Percentiles rank a stretch among this genome's conserved stretches.
Evolutionary conservation across 306 rosid species (phyloP).

Genomic region (Acacia melanoxylon): DNA sequence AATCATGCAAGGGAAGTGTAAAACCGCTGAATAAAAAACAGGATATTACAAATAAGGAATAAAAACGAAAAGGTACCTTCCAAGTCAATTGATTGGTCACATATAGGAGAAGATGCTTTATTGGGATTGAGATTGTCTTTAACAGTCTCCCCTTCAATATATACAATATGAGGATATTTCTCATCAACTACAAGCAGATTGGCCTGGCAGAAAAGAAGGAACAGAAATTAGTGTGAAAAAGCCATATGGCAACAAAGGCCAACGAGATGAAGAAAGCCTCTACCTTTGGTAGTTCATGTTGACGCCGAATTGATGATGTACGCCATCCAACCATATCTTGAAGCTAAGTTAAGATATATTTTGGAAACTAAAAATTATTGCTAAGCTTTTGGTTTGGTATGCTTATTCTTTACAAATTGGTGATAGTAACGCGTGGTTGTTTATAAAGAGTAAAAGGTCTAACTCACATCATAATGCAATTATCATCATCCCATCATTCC

Average conservation of each 20-base stretch:
- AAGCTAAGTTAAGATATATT: constrained; percentile 52
- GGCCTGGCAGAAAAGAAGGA: constrained; percentile 52
- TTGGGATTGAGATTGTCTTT: constrained; percentile 20
- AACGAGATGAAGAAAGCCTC: constrained; percentile 24
- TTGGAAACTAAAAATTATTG: constrained; percentile 9
- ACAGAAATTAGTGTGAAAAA: constrained; percentile 20
- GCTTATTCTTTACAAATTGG: constrained; percentile 2
- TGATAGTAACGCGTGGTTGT: not conserved
- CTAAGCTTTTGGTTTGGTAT: constrained; percentile 19
- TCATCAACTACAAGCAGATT: constrained; percentile 63
- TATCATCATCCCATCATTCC: not conserved
- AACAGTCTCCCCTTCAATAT: constrained; percentile 48
- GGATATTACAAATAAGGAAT: not conserved
- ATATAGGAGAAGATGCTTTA: constrained; percentile 38
- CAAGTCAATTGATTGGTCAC: constrained; percentile 47
- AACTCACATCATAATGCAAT: not conserved
- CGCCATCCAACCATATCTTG: constrained; percentile 99
- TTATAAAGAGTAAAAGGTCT: not conserved
- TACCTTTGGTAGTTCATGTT: constrained; percentile 94
- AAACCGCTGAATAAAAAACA: not conserved
- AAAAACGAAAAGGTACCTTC: constrained; percentile 58
- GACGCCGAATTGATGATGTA: constrained; percentile 97
- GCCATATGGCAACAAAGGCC: constrained; percentile 19
- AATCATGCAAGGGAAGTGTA: not conserved
- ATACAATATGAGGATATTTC: constrained; percentile 80